Percentiles rank a stretch among this genome's conserved stretches.
These are phyloP conservation scores for Trichosphaerium sp. DNA, from an alignment of 78 protist genomes.

Conservation along the genomic window DNA sequence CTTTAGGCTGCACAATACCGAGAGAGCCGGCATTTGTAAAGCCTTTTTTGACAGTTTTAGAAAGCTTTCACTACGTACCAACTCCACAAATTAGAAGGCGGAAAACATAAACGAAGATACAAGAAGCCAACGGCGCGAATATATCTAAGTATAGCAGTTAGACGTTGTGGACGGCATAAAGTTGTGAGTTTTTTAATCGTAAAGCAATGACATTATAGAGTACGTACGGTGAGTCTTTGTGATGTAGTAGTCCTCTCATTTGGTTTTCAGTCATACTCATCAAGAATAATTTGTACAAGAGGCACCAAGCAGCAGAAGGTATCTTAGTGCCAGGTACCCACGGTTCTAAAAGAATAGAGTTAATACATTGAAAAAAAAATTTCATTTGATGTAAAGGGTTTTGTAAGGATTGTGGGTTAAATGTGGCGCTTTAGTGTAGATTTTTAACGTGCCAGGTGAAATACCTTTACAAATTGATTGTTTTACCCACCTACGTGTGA, in stretches of 20 bases:
- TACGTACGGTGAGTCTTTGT: conserved; percentile 52
- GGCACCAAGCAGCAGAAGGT: conserved; percentile 60
- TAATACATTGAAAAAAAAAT: no score
- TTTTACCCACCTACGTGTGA: conserved; percentile 16
- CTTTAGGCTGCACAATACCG: no score
- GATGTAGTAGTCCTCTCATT: conserved; percentile 17
- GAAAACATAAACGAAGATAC: conserved; percentile 40
- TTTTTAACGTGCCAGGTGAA: neutral
- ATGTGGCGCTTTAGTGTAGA: neutral
- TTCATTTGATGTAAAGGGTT: neutral
- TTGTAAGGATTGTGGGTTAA: neutral
- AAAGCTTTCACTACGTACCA: conserved; percentile 40
- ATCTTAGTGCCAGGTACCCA: conserved; percentile 47
- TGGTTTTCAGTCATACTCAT: conserved; percentile 49
- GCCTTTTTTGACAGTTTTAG: no score
- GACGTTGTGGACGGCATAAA: no score
- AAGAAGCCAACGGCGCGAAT: conserved; percentile 48
- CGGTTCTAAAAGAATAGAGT: conserved; percentile 23
- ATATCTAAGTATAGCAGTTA: neutral
- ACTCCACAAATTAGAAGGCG: conserved; percentile 42
- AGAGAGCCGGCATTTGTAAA: no score
- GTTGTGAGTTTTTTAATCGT: no score
- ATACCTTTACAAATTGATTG: neutral
- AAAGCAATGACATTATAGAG: no score
- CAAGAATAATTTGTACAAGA: conserved; percentile 47